These are phyloP conservation scores for Conoideocrella luteorostrata DNA, from an alignment of 2,329 filamentous ascomycete species.

Conservation along the genomic window DNA sequence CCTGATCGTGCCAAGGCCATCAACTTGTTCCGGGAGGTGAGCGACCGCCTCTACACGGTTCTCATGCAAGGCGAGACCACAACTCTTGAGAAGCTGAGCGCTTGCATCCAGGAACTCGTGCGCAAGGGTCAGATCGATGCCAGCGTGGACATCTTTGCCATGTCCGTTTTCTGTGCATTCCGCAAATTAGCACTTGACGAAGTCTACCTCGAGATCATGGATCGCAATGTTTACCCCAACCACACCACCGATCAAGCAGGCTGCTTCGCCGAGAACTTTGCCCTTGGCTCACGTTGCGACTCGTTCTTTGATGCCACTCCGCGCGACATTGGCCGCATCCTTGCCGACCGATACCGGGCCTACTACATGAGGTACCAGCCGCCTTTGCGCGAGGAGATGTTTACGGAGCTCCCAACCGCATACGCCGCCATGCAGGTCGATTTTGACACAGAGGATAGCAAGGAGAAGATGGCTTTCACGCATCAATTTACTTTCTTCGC, in stretches of 20 bases:
- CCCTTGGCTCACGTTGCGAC: not conserved
- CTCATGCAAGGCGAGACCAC: not conserved
- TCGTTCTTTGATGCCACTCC: not conserved
- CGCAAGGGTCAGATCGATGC: not conserved
- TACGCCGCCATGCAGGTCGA: conserved; percentile 1
- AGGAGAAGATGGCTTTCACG: not conserved
- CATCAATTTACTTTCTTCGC: not conserved
- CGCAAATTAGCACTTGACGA: not conserved
- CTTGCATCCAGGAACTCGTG: not conserved
- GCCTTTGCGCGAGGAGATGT: not conserved
- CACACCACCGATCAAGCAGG: not conserved
- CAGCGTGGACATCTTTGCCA: not conserved
- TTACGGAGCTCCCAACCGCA: not conserved
- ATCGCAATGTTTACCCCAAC: conserved; percentile 1
- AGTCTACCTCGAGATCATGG: not conserved
- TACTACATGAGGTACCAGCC: not conserved
- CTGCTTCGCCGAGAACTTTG: not conserved
- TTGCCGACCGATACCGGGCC: not conserved
- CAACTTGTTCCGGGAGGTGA: not conserved
- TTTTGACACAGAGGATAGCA: not conserved
- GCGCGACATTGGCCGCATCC: not conserved
- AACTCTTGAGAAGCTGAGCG: not conserved
- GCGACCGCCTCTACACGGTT: not conserved
- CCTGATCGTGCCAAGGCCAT: not conserved
- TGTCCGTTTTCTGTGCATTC: not conserved